Percentiles rank a stretch among this genome's conserved stretches.
Conservation (phyloP, 2,329 filamentous ascomycete genomes). For the Scytalidium sp. region DNA sequence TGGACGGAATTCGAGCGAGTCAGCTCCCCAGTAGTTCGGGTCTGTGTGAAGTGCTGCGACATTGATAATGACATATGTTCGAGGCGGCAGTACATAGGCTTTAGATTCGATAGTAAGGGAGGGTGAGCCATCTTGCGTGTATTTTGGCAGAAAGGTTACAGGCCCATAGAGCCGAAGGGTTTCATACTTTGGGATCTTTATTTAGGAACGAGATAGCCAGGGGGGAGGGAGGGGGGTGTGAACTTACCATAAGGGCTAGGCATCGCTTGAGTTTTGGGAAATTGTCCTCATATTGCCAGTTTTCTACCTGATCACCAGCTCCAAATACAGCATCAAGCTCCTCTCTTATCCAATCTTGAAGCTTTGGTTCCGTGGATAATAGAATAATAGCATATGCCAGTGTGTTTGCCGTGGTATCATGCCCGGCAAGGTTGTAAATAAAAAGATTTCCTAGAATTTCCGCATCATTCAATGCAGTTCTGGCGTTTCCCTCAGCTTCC, state of each 20-base stretch:
- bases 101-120: not conserved
- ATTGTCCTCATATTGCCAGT: constrained; percentile 32
- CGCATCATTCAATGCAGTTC: constrained; percentile 27
- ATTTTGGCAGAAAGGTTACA: constrained; percentile 52
- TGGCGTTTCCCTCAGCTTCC: constrained; percentile 18
- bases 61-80: constrained; percentile 7
- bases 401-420: constrained; percentile 28
- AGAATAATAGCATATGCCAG: constrained; percentile 21
- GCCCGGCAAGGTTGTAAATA: constrained; percentile 27
- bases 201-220: not conserved
- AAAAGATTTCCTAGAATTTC: constrained; percentile 30
- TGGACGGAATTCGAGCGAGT: constrained; percentile 11
- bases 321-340: constrained; percentile 21
- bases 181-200: constrained; percentile 27
- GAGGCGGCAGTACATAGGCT: not conserved
- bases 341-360: constrained; percentile 18
- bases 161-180: constrained; percentile 53
- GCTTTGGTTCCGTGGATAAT: constrained; percentile 16
- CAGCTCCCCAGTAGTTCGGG: constrained; percentile 13
- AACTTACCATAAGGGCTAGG: constrained; percentile 31
- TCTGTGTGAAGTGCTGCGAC: constrained; percentile 7
- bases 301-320: constrained; percentile 12
- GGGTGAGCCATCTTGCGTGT: constrained; percentile 20
- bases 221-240: no score
- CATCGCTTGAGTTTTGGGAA: constrained; percentile 41